Conservation (phyloP, 805 yeast genomes). For the Isabelozyma pseudorhagii region DNA sequence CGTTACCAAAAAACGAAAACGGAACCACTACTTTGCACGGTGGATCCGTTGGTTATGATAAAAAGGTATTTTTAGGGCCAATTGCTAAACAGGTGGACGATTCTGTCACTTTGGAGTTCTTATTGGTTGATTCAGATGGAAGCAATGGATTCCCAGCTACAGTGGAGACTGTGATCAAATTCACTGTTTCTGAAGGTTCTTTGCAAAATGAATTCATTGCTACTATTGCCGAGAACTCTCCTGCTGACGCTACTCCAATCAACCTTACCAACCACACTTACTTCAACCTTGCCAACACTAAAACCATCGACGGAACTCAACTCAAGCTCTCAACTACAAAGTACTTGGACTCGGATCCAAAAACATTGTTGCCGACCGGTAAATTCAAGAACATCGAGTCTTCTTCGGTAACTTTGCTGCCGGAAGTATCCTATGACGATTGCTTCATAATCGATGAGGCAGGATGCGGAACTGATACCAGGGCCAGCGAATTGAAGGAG, state of each 20-base stretch:
- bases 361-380: constrained; percentile 46
- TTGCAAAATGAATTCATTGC: constrained; percentile 50
- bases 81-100: constrained; percentile 35
- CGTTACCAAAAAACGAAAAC: constrained; percentile 41
- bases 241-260: constrained; percentile 45
- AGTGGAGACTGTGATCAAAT: constrained; percentile 44
- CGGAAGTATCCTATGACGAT: constrained; percentile 38
- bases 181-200: constrained; percentile 37
- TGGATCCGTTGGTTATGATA: constrained; percentile 51
- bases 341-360: constrained; percentile 39
- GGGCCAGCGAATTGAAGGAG: constrained; percentile 29
- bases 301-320: constrained; percentile 28
- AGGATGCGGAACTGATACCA: constrained; percentile 43
- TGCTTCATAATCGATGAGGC: constrained; percentile 45
- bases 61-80: constrained; percentile 52
- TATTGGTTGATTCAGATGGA: constrained; percentile 43
- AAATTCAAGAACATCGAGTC: constrained; percentile 20
- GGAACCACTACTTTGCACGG: constrained; percentile 48
- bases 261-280: constrained; percentile 63
- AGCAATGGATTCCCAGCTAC: constrained; percentile 63
- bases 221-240: constrained; percentile 22
- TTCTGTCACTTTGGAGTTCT: constrained; percentile 33
- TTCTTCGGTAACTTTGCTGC: constrained; percentile 14
- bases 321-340: constrained; percentile 35
- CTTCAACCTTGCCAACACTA: constrained; percentile 44